Conservation (phyloP, 441 rosid species). For the Jatropha podagrica region DNA sequence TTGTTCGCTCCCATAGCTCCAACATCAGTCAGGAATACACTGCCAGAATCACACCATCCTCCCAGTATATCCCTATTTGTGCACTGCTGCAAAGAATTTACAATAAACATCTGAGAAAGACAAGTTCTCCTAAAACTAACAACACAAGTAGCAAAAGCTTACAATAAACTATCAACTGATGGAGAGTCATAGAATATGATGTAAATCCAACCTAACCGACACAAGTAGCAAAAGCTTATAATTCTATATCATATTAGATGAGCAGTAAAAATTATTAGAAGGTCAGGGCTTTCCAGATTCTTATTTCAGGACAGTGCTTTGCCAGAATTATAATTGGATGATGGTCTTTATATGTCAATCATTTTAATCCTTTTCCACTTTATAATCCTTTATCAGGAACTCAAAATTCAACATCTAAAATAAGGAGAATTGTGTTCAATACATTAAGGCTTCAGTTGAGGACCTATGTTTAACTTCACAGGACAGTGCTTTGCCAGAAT, state of each 20-base stretch:
- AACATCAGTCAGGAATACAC: slow-evolving; percentile 56
- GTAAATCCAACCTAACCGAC: not conserved
- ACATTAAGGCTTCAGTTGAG: not conserved
- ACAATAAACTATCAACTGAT: not conserved
- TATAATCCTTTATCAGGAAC: not conserved
- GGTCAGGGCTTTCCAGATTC: not conserved
- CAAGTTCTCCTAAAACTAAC: not conserved
- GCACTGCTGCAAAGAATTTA: slow-evolving; percentile 29
- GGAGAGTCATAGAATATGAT: not conserved
- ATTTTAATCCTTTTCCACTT: not conserved
- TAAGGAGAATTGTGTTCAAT: not conserved
- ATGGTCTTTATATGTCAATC: not conserved
- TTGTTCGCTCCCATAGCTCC: slow-evolving; percentile 21
- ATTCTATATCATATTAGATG: not conserved
- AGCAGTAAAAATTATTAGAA: not conserved
- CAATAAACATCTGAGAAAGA: not conserved
- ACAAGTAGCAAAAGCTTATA: not conserved
- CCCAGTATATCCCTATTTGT: slow-evolving; percentile 50
- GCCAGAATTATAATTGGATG: not conserved
- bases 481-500: not conserved
- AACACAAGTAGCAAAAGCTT: no score
- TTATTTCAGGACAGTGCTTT: not conserved
- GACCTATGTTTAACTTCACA: not conserved
- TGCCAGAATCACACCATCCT: slow-evolving; percentile 71
- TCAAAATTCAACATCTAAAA: not conserved